Evolutionary conservation across 2,329 filamentous ascomycete species (phyloP).

Genomic region (Aspergillus unguis): DNA sequence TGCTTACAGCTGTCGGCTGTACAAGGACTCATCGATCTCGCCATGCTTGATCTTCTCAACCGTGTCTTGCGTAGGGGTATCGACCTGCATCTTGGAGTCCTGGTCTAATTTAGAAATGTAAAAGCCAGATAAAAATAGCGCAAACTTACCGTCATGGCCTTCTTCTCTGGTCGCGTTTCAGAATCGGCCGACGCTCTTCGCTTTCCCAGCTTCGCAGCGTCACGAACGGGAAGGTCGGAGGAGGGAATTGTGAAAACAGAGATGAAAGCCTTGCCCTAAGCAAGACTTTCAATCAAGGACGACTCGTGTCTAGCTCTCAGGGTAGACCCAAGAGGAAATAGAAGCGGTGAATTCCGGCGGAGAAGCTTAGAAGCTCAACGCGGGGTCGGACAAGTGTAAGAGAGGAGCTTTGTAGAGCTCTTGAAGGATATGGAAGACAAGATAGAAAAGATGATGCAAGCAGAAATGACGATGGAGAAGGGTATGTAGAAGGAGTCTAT

Average conservation of each 20-base stretch:
- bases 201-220: slow-evolving; percentile 50
- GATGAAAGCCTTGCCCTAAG: slow-evolving; percentile 40
- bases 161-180: slow-evolving; percentile 50
- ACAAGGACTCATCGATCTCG: slow-evolving; percentile 66
- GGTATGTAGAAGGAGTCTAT: slow-evolving; percentile 4
- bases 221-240: slow-evolving; percentile 42
- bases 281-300: slow-evolving; percentile 41
- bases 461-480: slow-evolving; percentile 10
- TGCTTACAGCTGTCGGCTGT: slow-evolving; percentile 60
- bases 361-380: slow-evolving; percentile 7
- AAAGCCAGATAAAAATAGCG: neutral
- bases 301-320: slow-evolving; percentile 22
- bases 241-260: slow-evolving; percentile 42
- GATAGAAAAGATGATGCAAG: neutral
- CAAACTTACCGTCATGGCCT: slow-evolving; percentile 50
- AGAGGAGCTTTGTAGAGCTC: neutral
- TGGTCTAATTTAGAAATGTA: slow-evolving; percentile 23
- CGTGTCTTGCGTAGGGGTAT: slow-evolving; percentile 55
- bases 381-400: slow-evolving; percentile 1
- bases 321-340: slow-evolving; percentile 25
- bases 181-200: slow-evolving; percentile 50
- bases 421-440: neutral
- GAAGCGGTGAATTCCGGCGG: slow-evolving; percentile 18
- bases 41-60: slow-evolving; percentile 61
- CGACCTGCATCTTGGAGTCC: slow-evolving; percentile 61